phyloP scores from a whole-genome alignment of 164 flowering plant genomes.

The Chloranthus sessilifolius region DNA sequence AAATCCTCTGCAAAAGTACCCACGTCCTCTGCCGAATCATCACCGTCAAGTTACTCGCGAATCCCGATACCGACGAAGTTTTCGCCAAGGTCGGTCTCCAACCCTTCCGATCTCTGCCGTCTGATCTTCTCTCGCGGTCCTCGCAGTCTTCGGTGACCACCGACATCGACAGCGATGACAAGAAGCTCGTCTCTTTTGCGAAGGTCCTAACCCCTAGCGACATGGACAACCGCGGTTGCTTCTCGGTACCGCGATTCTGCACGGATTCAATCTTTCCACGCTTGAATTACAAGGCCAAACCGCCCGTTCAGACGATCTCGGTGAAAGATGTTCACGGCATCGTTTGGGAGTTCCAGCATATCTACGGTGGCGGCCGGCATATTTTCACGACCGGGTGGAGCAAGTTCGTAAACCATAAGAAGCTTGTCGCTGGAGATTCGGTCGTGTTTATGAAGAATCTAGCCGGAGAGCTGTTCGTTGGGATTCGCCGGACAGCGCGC shows the following conservation, averaged over 20 bases:
- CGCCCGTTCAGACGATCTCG: constrained; percentile 61
- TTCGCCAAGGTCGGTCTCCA: constrained; percentile 34
- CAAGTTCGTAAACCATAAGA: constrained; percentile 73
- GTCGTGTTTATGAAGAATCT: constrained; percentile 58
- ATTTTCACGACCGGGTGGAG: constrained; percentile 91
- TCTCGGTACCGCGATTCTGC: constrained; percentile 77
- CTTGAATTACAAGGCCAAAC: constrained; percentile 43
- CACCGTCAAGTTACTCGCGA: constrained; percentile 33
- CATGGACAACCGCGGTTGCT: constrained; percentile 87
- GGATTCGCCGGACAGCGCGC: constrained; percentile 41
- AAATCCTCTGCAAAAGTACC: constrained; percentile 16
- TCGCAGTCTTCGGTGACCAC: neutral
- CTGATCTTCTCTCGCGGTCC: neutral
- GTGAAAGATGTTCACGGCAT: constrained; percentile 48
- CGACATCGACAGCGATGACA: neutral
- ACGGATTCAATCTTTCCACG: constrained; percentile 76
- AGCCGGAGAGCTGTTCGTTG: constrained; percentile 38
- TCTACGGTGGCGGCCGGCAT: constrained; percentile 69
- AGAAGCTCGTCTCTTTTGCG: constrained; percentile 31
- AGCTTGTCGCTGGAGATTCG: constrained; percentile 67
- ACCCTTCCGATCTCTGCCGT: neutral
- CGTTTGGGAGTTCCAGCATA: constrained; percentile 56
- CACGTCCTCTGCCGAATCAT: constrained; percentile 32
- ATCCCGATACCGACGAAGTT: constrained; percentile 52
- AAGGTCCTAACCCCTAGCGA: constrained; percentile 75